Conservation (phyloP, 2,329 filamentous ascomycete genomes). For the Botrytis paeoniae region DNA sequence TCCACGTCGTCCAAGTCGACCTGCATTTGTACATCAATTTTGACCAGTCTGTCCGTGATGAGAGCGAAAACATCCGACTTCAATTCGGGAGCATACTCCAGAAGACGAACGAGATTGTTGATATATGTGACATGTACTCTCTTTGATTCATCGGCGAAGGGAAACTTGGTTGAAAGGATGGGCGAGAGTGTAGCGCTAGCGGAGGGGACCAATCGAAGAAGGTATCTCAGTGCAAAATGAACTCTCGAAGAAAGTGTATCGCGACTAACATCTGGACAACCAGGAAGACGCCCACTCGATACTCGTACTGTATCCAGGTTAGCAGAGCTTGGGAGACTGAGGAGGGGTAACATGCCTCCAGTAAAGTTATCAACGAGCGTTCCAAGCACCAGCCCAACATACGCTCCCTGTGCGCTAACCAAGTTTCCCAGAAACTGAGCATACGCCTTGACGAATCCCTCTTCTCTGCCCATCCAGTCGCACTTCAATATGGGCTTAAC, state of each 20-base stretch:
- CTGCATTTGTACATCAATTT: constrained; percentile 94
- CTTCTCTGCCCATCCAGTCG: constrained; percentile 63
- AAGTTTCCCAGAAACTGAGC: constrained; percentile 67
- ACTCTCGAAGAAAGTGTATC: constrained; percentile 65
- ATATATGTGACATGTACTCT: constrained; percentile 85
- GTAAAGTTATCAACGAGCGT: constrained; percentile 81
- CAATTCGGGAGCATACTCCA: constrained; percentile 73
- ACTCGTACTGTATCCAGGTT: constrained; percentile 41
- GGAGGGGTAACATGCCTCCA: constrained; percentile 42
- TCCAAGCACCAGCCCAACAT: constrained; percentile 68
- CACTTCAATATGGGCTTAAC: constrained; percentile 58
- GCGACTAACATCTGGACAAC: constrained; percentile 59
- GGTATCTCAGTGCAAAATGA: constrained; percentile 70
- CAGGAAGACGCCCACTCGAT: constrained; percentile 36
- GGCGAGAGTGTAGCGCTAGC: constrained; percentile 67
- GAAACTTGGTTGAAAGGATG: constrained; percentile 67
- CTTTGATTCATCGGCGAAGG: constrained; percentile 71
- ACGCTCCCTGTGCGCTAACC: constrained; percentile 78
- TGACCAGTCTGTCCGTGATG: constrained; percentile 82
- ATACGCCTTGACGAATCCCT: constrained; percentile 65
- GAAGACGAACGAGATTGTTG: constrained; percentile 74
- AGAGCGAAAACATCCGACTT: constrained; percentile 77
- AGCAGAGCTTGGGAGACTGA: constrained; percentile 39
- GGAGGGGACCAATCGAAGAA: constrained; percentile 79
- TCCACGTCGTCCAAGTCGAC: constrained; percentile 90